These are phyloP conservation scores for Cladosporium sp. DNA, from an alignment of 2,329 filamentous ascomycete species.

Conservation along the genomic window DNA sequence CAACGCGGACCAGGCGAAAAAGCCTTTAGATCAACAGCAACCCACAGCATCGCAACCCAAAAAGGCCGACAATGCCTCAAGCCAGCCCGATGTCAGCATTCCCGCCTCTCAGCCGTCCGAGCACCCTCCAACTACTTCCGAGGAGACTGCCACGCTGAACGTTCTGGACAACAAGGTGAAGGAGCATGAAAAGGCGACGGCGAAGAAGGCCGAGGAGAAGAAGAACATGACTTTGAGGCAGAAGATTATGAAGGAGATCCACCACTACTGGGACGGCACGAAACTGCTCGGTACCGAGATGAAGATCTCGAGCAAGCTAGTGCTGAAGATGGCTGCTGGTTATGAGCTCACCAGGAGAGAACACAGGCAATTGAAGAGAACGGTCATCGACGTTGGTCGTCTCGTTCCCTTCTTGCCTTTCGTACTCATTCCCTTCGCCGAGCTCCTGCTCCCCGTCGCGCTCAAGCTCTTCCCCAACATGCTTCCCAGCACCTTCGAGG, in stretches of 20 bases:
- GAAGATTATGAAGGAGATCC: slow-evolving; percentile 88
- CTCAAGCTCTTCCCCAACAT: slow-evolving; percentile 95
- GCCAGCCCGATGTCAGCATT: slow-evolving; percentile 28
- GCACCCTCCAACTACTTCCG: slow-evolving; percentile 44
- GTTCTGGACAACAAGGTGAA: slow-evolving; percentile 58
- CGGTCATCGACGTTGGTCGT: slow-evolving; percentile 87
- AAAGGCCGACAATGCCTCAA: slow-evolving; percentile 14
- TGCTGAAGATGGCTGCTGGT: slow-evolving; percentile 94
- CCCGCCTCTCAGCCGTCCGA: slow-evolving; percentile 39
- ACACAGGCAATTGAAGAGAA: slow-evolving; percentile 84
- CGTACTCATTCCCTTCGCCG: slow-evolving; percentile 92
- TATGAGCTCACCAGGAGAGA: slow-evolving; percentile 95
- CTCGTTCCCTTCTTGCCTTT: slow-evolving; percentile 96
- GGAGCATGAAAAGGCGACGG: slow-evolving; percentile 51
- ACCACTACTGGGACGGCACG: slow-evolving; percentile 98
- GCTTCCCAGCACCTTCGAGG: slow-evolving; percentile 95
- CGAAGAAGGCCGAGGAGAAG: slow-evolving; percentile 63
- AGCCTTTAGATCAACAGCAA: slow-evolving; percentile 59
- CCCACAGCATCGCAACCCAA: slow-evolving; percentile 23
- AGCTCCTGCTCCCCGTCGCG: slow-evolving; percentile 84
- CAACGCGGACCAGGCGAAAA: slow-evolving; percentile 84
- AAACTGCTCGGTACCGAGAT: slow-evolving; percentile 91
- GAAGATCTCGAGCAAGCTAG: slow-evolving; percentile 84
- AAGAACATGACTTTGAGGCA: slow-evolving; percentile 87
- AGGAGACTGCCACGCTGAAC: slow-evolving; percentile 49